Conservation (phyloP, 2,329 filamentous ascomycete species). For the Aspergillus sojae region DNA sequence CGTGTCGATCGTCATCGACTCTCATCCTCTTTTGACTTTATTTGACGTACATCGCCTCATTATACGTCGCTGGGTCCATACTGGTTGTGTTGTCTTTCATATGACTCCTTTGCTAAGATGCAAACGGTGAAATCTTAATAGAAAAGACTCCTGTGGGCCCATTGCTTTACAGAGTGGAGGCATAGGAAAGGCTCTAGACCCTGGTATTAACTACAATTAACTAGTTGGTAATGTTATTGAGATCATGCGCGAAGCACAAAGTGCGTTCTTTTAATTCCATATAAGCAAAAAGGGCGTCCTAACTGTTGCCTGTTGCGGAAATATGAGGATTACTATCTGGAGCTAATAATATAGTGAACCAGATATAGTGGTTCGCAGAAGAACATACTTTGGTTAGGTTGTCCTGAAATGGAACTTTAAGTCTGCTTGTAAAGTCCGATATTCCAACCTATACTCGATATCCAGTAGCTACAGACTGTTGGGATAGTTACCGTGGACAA, state of each 20-base stretch:
- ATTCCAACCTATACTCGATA: background rate
- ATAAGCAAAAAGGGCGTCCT: background rate
- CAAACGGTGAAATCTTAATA: background rate
- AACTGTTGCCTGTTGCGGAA: background rate
- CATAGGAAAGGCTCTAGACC: background rate
- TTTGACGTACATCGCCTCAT: background rate
- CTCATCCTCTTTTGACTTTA: background rate
- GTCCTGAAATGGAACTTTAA: background rate
- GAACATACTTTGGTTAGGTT: background rate
- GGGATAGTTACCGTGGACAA: background rate
- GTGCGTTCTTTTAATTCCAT: background rate
- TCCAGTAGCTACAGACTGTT: accelerated
- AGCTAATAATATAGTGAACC: too few species aligned
- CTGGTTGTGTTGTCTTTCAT: background rate
- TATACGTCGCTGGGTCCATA: background rate
- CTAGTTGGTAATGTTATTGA: background rate
- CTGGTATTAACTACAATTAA: background rate
- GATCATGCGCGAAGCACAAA: background rate
- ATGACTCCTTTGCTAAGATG: background rate
- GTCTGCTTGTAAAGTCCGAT: background rate
- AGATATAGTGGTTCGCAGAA: too few species aligned
- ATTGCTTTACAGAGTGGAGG: background rate
- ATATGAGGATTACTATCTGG: background rate
- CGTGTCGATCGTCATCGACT: background rate
- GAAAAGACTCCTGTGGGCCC: background rate